phyloP scores from a whole-genome alignment of 768 basidiomycete species.

The Trametes punicea region DNA sequence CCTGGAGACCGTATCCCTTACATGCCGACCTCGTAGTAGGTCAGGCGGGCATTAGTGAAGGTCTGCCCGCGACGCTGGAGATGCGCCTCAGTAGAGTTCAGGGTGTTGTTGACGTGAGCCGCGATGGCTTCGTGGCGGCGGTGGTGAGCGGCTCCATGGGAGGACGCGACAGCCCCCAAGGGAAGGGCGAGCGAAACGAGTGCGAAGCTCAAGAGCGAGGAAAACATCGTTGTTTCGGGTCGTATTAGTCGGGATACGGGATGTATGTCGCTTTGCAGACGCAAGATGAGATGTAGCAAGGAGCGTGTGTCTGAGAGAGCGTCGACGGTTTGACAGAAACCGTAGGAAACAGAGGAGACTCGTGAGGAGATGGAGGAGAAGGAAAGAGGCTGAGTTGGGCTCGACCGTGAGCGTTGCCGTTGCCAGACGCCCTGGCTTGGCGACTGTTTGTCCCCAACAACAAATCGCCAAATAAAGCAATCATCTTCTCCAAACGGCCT shows the following conservation, averaged over 20 bases:
- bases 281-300: slow-evolving; percentile 9
- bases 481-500: too few relatives aligned
- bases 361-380: neutral
- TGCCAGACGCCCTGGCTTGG: neutral
- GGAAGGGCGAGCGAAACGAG: slow-evolving; percentile 26
- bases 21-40: slow-evolving; percentile 37
- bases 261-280: neutral
- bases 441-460: too few relatives aligned
- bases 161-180: slow-evolving; percentile 20
- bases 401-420: neutral
- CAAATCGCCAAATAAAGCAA: too few relatives aligned
- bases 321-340: slow-evolving; percentile 6
- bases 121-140: slow-evolving; percentile 31
- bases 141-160: slow-evolving; percentile 13
- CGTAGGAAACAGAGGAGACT: neutral
- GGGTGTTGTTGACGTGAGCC: slow-evolving; percentile 21
- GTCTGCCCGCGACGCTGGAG: slow-evolving; percentile 18
- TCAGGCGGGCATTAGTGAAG: slow-evolving; percentile 29
- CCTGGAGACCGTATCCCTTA: slow-evolving; percentile 20
- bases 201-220: slow-evolving; percentile 21
- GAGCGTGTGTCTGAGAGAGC: slow-evolving; percentile 23
- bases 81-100: slow-evolving; percentile 9
- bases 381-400: slow-evolving; percentile 7
- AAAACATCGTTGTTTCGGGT: slow-evolving; percentile 23
- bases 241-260: neutral